Evolutionary conservation across 345 rosid species (phyloP), one percentile per base, ranked within the genome.

Genomic region (Syzygium aromaticum): DNA sequence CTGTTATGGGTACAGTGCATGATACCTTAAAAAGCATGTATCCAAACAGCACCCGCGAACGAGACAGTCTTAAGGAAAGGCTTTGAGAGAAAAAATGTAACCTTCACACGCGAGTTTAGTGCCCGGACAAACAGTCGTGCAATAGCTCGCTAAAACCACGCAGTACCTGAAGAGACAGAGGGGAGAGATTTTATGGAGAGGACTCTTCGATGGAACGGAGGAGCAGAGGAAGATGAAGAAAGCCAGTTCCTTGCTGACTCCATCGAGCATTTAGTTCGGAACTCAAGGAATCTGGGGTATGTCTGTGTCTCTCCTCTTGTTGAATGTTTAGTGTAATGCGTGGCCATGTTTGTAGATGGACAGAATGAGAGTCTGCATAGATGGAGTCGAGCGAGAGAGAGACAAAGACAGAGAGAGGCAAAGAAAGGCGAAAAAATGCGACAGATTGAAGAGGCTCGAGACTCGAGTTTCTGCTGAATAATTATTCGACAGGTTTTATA

Each of bases 211-310:
- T 90, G 91, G 91, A 93, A 93, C 59, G 96, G 88, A 53, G 97
- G 94, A 89, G 97, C 87, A 46, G 98, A 91, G 89, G 64, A 57
- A 57, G 64, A 57, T 11, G 64, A 57, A 57, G 94, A 90, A 86
- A 97, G 90, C 84, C 95, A 89, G 86, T 88, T 92, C 89, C 93
- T 92, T 67, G 93, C 92, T 86, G 94, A 94, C 89, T 93, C 98
- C 99, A 96, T 96, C 49, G 88, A 43, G 28, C 28, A 11, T 57
- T 57, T 25, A 57, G 63, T 25, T 5, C 64, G 27, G 27, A 57
- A 57, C 25, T 25, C 64, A 11, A 25, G 14, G 64, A 57, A 57
- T 57, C 64, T 28, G 28, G 64, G 63, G 28, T 57, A 2, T 25
- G 15, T 25, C 64, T 57, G 14, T 4, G 28, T 57, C 64, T 57